Base-by-base conservation (phyloP, 2,329 filamentous ascomycete species). In the Chalaropsis thielavioides region DNA sequence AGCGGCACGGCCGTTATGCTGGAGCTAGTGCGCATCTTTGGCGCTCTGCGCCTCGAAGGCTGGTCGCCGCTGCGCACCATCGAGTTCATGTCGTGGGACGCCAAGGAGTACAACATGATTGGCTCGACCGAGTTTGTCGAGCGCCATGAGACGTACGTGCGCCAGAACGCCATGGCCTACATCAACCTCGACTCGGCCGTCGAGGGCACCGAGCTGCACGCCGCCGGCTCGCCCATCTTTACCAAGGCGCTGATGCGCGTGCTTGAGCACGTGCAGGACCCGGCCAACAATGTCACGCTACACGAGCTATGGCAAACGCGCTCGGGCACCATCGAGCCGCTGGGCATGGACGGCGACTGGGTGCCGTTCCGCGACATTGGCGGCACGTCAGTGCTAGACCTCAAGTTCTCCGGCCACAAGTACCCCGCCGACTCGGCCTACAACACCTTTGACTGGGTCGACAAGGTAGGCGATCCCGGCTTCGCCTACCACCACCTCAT, bases 71-170 rank as follows among this genome's bases (percentile, higher is more conserved):
- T 95, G 17, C 87, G 94, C n/a, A 95, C 90, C 2, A 95, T 99
- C 69, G 89, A 95, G 73, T 97, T 99, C 74, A 91, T 92, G 72
- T 96, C 90, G 41, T 99, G 94, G 94, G 94, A 99, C 73, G 94
- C 84, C 3, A 87, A 87, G 70, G 90, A 92, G 74, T 97, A 96
- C 77, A 96, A 96, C 74, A 78, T 94, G 58, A 89, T 96, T 66
- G 94, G 94, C 8, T 95, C 90, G 11, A 97, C 94, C 1, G 94
- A 99, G 74, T 92, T 88, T 71, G 94, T 99, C 58, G 94, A 99
- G 76, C 87, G 88, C 59, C 86, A 92, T 69, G 79, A 90, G 35
- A 85, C 92, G 0, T 74, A 77, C 2, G 79, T 99, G 6, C 86
- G 89, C 51, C 77, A 81, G 19, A 82, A 94, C 70, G 92, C 83